phyloP scores from a whole-genome alignment of 192 early-diverging fungal genomes.

The Podila minutissima region DNA sequence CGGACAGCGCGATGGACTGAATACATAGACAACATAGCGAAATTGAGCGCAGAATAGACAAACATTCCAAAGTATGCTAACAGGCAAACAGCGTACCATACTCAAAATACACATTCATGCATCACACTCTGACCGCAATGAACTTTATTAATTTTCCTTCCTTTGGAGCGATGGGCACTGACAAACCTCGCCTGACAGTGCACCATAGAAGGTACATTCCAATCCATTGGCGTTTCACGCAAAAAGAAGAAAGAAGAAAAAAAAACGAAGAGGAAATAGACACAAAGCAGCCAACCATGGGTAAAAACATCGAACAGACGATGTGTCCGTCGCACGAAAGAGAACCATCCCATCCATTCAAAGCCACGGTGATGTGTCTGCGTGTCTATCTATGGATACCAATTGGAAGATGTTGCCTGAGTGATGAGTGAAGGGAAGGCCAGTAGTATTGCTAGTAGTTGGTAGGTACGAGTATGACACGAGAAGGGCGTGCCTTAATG shows the following conservation, averaged over 20 bases:
- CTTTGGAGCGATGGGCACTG: background rate
- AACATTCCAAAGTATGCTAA: conserved; percentile 3
- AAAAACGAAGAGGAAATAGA: background rate
- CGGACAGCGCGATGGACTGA: background rate
- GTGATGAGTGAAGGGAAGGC: no score
- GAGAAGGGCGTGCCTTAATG: no score
- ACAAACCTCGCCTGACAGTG: background rate
- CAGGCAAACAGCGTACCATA: background rate
- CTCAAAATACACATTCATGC: background rate
- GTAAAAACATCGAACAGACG: background rate
- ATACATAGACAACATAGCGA: background rate
- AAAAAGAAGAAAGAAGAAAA: background rate
- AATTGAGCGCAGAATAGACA: background rate
- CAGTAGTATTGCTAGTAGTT: no score
- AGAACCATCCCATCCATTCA: background rate
- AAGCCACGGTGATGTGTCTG: background rate
- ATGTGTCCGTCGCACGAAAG: background rate
- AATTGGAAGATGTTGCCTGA: no score
- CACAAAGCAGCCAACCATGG: background rate
- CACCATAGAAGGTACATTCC: background rate
- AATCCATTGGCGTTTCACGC: background rate
- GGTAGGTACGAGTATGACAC: no score
- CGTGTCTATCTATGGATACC: no score
- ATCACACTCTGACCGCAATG: background rate
- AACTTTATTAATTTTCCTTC: no score